Evolutionary conservation across 192 early-diverging fungal species (phyloP).

Genomic region (Linnemannia elongata): DNA sequence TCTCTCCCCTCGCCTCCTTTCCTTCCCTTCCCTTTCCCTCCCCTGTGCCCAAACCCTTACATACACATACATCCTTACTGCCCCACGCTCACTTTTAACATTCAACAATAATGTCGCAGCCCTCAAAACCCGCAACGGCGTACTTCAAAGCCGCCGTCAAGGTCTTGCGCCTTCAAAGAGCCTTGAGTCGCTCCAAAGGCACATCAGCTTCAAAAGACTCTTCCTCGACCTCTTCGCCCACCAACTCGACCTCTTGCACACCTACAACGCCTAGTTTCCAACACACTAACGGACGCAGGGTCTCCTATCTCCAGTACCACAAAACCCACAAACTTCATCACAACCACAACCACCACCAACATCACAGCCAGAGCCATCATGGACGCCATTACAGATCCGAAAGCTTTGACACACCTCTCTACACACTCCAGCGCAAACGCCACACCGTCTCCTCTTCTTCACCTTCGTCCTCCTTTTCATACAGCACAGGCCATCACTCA

Average conservation of each 20-base stretch:
- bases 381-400: slow-evolving; percentile 9
- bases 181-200: slow-evolving; percentile 21
- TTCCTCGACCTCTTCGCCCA: background rate
- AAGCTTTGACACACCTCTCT: slow-evolving; percentile 25
- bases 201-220: slow-evolving; percentile 25
- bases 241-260: background rate
- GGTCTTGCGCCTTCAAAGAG: slow-evolving; percentile 32
- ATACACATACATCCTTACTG: background rate
- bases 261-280: slow-evolving; percentile 35
- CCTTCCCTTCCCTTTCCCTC: background rate
- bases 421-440: slow-evolving; percentile 31
- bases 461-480: background rate
- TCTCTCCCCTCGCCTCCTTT: background rate
- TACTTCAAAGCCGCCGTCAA: slow-evolving; percentile 48
- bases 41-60: background rate
- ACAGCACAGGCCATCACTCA: background rate
- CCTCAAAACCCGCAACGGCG: slow-evolving; percentile 31
- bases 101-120: slow-evolving; percentile 12
- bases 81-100: background rate
- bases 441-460: slow-evolving; percentile 2
- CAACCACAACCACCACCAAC: slow-evolving; percentile 3
- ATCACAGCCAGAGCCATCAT: slow-evolving; percentile 13
- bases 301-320: slow-evolving; percentile 22
- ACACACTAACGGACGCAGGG: slow-evolving; percentile 40
- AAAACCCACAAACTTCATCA: slow-evolving; percentile 6